phyloP scores from a whole-genome alignment of 441 rosid genomes.

The Gossypium gossypioides region DNA sequence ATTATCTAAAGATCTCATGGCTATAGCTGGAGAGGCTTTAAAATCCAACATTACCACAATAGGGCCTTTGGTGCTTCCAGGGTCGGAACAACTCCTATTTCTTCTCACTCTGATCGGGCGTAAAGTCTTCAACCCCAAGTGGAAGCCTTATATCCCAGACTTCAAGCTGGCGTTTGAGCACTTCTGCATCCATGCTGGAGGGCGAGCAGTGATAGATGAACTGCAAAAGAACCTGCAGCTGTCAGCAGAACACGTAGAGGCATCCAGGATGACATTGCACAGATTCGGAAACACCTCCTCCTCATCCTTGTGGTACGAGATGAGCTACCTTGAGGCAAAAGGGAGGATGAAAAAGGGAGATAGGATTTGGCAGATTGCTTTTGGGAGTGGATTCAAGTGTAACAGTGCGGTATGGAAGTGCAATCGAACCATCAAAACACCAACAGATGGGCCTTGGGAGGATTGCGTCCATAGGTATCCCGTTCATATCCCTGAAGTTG shows the following conservation, averaged over 20 bases:
- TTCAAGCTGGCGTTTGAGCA: constrained; percentile 91
- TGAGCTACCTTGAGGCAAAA: constrained; percentile 68
- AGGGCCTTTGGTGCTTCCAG: constrained; percentile 84
- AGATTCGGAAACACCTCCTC: constrained; percentile 90
- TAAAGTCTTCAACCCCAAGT: constrained; percentile 65
- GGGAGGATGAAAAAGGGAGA: constrained; percentile 83
- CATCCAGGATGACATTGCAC: constrained; percentile 84
- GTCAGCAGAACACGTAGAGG: constrained; percentile 74
- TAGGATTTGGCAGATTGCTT: constrained; percentile 84
- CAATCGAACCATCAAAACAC: constrained; percentile 49
- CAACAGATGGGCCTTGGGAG: constrained; percentile 63
- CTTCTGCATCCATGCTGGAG: constrained; percentile 94
- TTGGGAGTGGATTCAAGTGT: constrained; percentile 95
- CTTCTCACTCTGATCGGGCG: constrained; percentile 69
- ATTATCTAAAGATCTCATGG: constrained; percentile 80
- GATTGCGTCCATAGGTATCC: constrained; percentile 78
- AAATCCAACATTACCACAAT: constrained; percentile 84
- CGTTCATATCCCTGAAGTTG: constrained; percentile 81
- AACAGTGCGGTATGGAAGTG: constrained; percentile 95
- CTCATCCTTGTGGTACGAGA: constrained; percentile 81
- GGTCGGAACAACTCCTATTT: constrained; percentile 76
- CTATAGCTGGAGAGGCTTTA: constrained; percentile 86
- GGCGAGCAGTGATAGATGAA: constrained; percentile 86
- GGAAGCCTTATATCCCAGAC: constrained; percentile 90
- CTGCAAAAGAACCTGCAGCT: constrained; percentile 77